Base-by-base conservation (phyloP, 345 rosid species). In the Sisymbrium irio region DNA sequence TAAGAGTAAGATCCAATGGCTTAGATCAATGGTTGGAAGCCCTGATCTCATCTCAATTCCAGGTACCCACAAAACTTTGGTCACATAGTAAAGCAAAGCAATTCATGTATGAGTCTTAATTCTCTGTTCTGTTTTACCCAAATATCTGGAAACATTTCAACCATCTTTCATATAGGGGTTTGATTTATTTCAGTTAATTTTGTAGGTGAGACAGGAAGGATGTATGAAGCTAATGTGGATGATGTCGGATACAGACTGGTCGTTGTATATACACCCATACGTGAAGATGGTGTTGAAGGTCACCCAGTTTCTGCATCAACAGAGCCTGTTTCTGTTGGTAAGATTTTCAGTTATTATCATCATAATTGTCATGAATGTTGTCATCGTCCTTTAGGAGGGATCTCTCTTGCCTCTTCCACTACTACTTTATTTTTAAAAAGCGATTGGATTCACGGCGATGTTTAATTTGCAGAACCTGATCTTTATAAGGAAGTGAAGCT, bases 141-240 rank as follows among this genome's bases (percentile, higher is more conserved):
- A 45, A 60, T 51, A 10, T 50, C 63, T 28, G 42, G 56, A 47
- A 33, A 61, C 6, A 51, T 63, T 69, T 46, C 7, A 69, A 69
- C 33, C 18, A 54, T 17, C 45, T 20, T 55, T 56, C 51, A 46
- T 39, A 5, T 15, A 4, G 20, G 12, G 53, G 10, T 45, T 62
- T 57, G 7, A 42, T 58, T 35, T 6, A 28, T 55, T 70, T 67
- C 27, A 37, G 18, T 59, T 67, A 74, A 72, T 68, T 40, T 76
- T 82, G 81, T 85, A 91, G 98, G 98, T 67, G 98, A 94, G 82
- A 88, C 85, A 0, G 98, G 91, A 73, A 87, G 86, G 82, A 88
- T 85, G 93, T 94, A 94, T 42, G 97, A 94, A 83, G 96, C 96
- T 67, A 91, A 94, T 85, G 98, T 91, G n/a, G 98, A 94, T 81